Percentiles rank a stretch among this genome's conserved stretches.
phyloP scores from a whole-genome alignment of 2,329 filamentous ascomycete species.

The Venturia aucupariae region DNA sequence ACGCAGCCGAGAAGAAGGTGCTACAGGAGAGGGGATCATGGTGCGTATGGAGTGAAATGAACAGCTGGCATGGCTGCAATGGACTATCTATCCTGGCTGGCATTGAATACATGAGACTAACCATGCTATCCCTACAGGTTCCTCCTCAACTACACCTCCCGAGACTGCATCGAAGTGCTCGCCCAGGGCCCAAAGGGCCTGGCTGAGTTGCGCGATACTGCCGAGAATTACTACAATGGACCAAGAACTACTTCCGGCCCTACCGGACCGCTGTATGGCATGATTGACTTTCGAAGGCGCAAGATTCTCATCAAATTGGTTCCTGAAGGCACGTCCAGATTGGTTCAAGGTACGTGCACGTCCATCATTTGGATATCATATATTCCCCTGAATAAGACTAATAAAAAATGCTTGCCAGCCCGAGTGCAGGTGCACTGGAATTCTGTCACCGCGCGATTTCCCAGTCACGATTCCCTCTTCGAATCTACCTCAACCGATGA shows the following conservation, averaged over 20 bases:
- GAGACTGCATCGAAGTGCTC: slow-evolving; percentile 78
- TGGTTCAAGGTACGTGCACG: slow-evolving; percentile 69
- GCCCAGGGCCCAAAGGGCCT: slow-evolving; percentile 72
- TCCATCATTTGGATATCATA: background rate
- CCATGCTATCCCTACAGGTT: slow-evolving; percentile 54
- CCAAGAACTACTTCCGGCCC: background rate
- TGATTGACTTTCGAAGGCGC: slow-evolving; percentile 78
- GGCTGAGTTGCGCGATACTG: slow-evolving; percentile 68
- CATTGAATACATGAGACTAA: slow-evolving; percentile 10
- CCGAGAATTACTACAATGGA: slow-evolving; percentile 57
- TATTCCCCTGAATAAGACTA: background rate
- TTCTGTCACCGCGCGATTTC: slow-evolving; percentile 56
- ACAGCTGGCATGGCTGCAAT: background rate
- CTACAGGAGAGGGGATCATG: slow-evolving; percentile 84
- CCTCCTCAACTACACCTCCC: slow-evolving; percentile 78
- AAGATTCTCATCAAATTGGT: slow-evolving; percentile 91
- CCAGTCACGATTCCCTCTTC: slow-evolving; percentile 79
- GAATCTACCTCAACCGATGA: slow-evolving; percentile 66
- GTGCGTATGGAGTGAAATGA: slow-evolving; percentile 45
- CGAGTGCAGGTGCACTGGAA: slow-evolving; percentile 66
- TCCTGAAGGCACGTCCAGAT: slow-evolving; percentile 78
- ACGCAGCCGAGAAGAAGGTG: slow-evolving; percentile 75
- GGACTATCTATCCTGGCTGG: slow-evolving; percentile 16
- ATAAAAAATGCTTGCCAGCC: slow-evolving; percentile 43
- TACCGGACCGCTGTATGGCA: slow-evolving; percentile 77